phyloP scores from a whole-genome alignment of 2,329 filamentous ascomycete species.

The Neoascochyta sp. region DNA sequence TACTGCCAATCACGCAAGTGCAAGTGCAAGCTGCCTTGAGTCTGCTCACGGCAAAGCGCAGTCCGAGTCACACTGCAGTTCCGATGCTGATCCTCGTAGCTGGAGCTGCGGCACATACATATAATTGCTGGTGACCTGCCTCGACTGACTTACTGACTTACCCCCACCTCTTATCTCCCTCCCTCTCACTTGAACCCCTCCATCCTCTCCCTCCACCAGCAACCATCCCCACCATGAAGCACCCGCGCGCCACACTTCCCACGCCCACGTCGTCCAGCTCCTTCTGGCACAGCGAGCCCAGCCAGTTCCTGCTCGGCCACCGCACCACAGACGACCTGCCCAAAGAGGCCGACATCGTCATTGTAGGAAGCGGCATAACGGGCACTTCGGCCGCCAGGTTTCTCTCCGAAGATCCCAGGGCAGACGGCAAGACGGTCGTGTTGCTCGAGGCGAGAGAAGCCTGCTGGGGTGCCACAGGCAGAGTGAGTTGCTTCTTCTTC shows the following conservation, averaged over 20 bases:
- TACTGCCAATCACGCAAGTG: conserved; percentile 1
- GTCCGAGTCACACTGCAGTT: conserved; percentile 4
- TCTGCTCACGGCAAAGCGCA: background rate
- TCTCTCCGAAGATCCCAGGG: conserved; percentile 47
- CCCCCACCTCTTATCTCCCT: conserved; percentile 4
- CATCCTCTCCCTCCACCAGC: conserved; percentile 2
- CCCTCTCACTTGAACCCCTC: background rate
- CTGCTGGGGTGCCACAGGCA: conserved; percentile 79
- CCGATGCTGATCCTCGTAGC: background rate
- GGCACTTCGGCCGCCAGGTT: conserved; percentile 68
- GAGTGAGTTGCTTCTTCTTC: conserved; percentile 61
- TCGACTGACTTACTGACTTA: conserved; percentile 1
- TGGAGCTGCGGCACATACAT: conserved; percentile 5
- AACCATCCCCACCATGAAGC: conserved; percentile 28
- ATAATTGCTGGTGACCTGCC: conserved; percentile 1
- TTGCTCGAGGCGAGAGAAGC: conserved; percentile 76
- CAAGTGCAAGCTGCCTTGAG: too few relatives aligned
- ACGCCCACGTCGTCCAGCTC: conserved; percentile 59
- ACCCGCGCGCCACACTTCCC: conserved; percentile 50
- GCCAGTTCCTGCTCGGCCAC: conserved; percentile 61
- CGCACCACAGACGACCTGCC: conserved; percentile 64
- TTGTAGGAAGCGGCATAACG: conserved; percentile 73
- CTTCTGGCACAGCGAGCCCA: conserved; percentile 72
- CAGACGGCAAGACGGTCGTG: conserved; percentile 54
- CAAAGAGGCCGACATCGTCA: conserved; percentile 60